Evolutionary conservation across 371 early-diverging fungal genomes (phyloP), one percentile per base, ranked within the genome.

Genomic region (Mucor mucedo): DNA sequence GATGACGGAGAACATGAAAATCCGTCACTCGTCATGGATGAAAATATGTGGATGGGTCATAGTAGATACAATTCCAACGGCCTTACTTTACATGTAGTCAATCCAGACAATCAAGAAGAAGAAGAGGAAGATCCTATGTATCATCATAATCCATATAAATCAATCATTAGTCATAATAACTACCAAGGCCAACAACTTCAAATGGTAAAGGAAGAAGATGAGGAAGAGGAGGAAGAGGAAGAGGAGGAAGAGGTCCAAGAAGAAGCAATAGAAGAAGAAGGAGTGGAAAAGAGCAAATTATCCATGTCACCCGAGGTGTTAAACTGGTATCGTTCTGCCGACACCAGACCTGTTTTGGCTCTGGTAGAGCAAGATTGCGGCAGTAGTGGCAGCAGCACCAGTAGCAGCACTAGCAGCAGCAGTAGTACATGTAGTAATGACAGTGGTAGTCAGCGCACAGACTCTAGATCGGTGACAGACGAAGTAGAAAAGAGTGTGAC

Each of bases 11-110:
- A 53, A 45, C 29, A 56, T 35, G 11, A 32, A 14, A 8, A 41
- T 3, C 41, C 63, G 10, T 62, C 70, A 5, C 9, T 69, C 1
- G 49, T 73, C 16, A 77, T 80, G 68, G 77, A 80, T 69, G 80
- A 80, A 55, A 75, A 77, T 58, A 68, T 69, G 35, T 80, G 80
- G 80, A 75, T 80, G 80, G 69, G 71, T 1, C 65, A 70, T 29
- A 68, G 70, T 52, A 52, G 69, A 29, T 63, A 69, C 49, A 66
- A 72, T 28, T 52, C 60, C 8, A 70, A 68, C 10, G 53, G 66
- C 3, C 21, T 53, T 0, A 57, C 57, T 3, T 61, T 72, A 9
- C 66, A 73, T 60, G 71, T 73, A 5, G 74, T 70, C 1, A 73
- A 73, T 54, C 64, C 68, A 11, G 66, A 66, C 47, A 42, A 58